A percentile compares a stretch with the other conserved stretches of the same genome.
These are phyloP conservation scores for Penicillium oxalicum DNA, from an alignment of 2,329 filamentous ascomycete genomes.

Conservation along the genomic window DNA sequence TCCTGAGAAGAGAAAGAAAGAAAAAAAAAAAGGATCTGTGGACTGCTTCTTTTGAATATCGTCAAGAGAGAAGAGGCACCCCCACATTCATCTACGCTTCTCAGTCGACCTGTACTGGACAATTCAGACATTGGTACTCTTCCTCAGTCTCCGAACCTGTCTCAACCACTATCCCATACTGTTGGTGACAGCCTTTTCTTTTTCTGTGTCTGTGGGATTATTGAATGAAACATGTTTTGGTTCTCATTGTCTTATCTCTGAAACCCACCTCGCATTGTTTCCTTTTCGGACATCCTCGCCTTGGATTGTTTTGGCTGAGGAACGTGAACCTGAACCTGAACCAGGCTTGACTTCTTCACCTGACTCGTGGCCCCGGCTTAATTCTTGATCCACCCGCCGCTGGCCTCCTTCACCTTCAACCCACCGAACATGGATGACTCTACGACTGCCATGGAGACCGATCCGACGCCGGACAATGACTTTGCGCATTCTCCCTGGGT, in stretches of 20 bases:
- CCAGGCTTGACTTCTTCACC: neutral
- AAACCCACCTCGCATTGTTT: constrained; percentile 24
- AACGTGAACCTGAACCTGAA: too few relatives aligned
- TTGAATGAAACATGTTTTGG: constrained; percentile 45
- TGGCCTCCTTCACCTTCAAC: neutral
- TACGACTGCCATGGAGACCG: constrained; percentile 39
- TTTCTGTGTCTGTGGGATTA: constrained; percentile 1
- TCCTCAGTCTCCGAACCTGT: too few relatives aligned
- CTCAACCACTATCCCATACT: too few relatives aligned
- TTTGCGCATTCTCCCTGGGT: constrained; percentile 43
- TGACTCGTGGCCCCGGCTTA: neutral
- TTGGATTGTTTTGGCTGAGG: too few relatives aligned
- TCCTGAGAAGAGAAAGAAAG: too few relatives aligned
- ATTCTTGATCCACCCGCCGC: neutral
- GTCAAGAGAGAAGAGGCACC: too few relatives aligned
- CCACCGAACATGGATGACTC: constrained; percentile 39
- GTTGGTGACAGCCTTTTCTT: too few relatives aligned
- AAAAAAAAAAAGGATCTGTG: too few relatives aligned
- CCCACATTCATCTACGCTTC: too few relatives aligned
- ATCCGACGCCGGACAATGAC: constrained; percentile 41
- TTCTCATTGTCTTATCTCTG: constrained; percentile 42
- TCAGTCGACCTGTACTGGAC: too few relatives aligned
- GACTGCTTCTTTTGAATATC: too few relatives aligned
- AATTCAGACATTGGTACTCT: too few relatives aligned
- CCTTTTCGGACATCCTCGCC: neutral